Conservation (phyloP, 495 filamentous ascomycete species). For the Podospora fimiseda region DNA sequence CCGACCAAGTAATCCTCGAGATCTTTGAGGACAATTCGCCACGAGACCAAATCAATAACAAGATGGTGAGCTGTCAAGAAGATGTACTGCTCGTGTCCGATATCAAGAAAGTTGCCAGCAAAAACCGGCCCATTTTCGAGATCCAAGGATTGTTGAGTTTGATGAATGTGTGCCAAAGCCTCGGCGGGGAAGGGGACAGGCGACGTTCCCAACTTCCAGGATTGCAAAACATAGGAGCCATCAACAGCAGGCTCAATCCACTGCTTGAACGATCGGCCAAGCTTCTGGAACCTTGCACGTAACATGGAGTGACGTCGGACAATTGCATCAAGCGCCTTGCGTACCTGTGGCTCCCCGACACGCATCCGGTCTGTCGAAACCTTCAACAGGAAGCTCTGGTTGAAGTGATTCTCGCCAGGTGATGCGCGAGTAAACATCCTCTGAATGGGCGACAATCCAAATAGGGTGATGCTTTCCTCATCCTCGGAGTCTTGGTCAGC, state of each 20-base stretch:
- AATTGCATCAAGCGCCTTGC: constrained; percentile 39
- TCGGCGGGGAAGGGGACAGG: neutral
- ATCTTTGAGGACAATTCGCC: constrained; percentile 52
- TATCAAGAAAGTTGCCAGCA: constrained; percentile 11
- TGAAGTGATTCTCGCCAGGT: constrained; percentile 50
- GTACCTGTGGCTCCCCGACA: constrained; percentile 30
- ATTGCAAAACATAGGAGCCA: constrained; percentile 6
- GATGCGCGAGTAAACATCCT: constrained; percentile 44
- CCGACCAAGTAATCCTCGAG: constrained; percentile 43
- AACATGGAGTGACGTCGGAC: constrained; percentile 55
- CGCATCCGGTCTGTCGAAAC: constrained; percentile 24
- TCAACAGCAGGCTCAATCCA: constrained; percentile 6
- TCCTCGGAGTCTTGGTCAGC: neutral
- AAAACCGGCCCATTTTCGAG: constrained; percentile 31
- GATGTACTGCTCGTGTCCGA: constrained; percentile 19
- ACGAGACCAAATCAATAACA: constrained; percentile 55
- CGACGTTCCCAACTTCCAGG: constrained; percentile 2
- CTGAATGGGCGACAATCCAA: constrained; percentile 50
- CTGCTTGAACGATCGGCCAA: constrained; percentile 12
- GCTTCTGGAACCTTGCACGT: constrained; percentile 41
- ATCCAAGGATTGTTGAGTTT: constrained; percentile 24
- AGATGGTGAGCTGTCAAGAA: constrained; percentile 52
- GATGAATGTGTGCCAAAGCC: neutral
- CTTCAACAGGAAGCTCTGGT: constrained; percentile 51
- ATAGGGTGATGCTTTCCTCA: constrained; percentile 8